Conservation (phyloP, 2,329 filamentous ascomycete genomes). For the Phialophora chinensis region DNA sequence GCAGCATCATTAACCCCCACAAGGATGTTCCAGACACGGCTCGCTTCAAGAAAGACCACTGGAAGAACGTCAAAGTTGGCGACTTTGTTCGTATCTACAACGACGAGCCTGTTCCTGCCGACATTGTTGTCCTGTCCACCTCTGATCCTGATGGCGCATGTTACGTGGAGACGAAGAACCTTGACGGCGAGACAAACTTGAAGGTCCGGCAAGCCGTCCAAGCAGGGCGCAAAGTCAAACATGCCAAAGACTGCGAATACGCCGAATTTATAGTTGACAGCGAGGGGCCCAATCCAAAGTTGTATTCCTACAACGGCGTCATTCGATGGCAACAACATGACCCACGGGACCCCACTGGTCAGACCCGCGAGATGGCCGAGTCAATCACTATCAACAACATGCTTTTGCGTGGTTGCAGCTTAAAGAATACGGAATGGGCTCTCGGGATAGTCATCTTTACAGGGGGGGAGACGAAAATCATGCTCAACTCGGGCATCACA, state of each 20-base stretch:
- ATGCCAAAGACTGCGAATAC: conserved; percentile 90
- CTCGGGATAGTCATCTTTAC: conserved; percentile 93
- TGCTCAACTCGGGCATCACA: conserved; percentile 96
- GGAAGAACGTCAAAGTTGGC: conserved; percentile 94
- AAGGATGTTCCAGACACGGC: conserved; percentile 71
- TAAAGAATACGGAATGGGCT: conserved; percentile 96
- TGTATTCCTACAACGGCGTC: conserved; percentile 93
- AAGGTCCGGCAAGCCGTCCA: conserved; percentile 93
- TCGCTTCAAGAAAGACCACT: conserved; percentile 88
- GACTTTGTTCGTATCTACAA: conserved; percentile 97
- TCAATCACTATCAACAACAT: conserved; percentile 95
- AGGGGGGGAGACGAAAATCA: conserved; percentile 96
- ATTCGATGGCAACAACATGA: conserved; percentile 83
- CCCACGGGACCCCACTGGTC: conserved; percentile 64
- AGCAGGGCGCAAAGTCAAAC: conserved; percentile 79
- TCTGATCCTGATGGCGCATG: conserved; percentile 93
- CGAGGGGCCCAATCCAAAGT: conserved; percentile 87
- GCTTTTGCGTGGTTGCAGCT: conserved; percentile 86
- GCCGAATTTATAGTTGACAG: conserved; percentile 88
- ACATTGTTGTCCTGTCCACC: conserved; percentile 89
- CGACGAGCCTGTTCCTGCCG: conserved; percentile 91
- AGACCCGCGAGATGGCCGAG: conserved; percentile 81
- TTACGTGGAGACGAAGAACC: conserved; percentile 96
- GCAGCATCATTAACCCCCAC: conserved; percentile 75
- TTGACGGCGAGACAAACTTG: conserved; percentile 96